Conservation (phyloP, 306 rosid species). For the Lagenaria siceraria region DNA sequence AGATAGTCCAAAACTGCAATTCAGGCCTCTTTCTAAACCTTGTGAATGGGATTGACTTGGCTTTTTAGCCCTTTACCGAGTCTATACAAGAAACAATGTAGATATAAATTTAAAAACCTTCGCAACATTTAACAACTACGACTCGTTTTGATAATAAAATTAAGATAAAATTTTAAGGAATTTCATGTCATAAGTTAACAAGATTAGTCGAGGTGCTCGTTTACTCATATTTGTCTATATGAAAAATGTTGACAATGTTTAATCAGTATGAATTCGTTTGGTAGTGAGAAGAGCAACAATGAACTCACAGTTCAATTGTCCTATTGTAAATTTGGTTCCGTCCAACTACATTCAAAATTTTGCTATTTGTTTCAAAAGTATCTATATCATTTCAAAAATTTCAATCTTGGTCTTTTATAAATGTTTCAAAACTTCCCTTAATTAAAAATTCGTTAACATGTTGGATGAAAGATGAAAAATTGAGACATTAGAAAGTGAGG, state of each 20-base stretch:
- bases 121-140: not conserved
- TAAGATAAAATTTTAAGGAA: not conserved
- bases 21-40: not conserved
- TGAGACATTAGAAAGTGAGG: too few species aligned
- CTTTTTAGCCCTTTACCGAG: not conserved
- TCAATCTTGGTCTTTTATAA: too few species aligned
- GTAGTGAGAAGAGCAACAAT: too few species aligned
- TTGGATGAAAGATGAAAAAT: too few species aligned
- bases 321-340: too few species aligned
- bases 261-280: not conserved
- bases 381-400: too few species aligned
- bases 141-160: not conserved
- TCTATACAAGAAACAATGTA: not conserved
- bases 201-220: not conserved
- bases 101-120: not conserved
- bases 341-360: too few species aligned
- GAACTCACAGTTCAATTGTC: too few species aligned
- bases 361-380: too few species aligned
- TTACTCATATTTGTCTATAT: not conserved
- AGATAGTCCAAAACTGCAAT: not conserved
- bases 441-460: too few species aligned
- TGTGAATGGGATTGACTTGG: not conserved
- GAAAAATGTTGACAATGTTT: not conserved
- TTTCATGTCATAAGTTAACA: too few species aligned
- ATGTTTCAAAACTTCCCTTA: too few species aligned